phyloP scores from a whole-genome alignment of 805 yeast species.

The Spathaspora hagerdaliae region DNA sequence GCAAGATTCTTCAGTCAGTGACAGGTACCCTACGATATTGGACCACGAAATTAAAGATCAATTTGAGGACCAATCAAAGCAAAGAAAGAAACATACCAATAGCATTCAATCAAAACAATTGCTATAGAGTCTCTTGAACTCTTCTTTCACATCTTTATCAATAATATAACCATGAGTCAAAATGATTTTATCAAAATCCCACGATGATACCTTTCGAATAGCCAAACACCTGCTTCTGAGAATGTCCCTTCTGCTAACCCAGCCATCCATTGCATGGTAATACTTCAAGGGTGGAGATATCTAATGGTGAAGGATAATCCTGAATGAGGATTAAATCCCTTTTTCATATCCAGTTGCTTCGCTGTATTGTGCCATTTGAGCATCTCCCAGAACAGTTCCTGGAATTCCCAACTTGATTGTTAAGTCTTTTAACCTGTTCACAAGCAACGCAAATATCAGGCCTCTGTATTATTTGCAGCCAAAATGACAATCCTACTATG shows the following conservation, averaged over 20 bases:
- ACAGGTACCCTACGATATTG: no score
- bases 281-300: slow-evolving; percentile 33
- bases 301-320: slow-evolving; percentile 41
- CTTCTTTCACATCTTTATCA: slow-evolving; percentile 24
- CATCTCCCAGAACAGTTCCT: slow-evolving; percentile 23
- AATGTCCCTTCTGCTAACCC: no score
- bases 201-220: slow-evolving; percentile 6
- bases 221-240: no score
- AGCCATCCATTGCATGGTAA: background rate
- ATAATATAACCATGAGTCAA: slow-evolving; percentile 55
- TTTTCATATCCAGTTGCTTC: slow-evolving; percentile 42
- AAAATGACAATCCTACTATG: no score
- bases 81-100: no score
- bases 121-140: slow-evolving; percentile 7
- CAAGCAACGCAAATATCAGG: no score
- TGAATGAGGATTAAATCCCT: slow-evolving; percentile 34
- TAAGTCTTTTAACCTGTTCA: no score
- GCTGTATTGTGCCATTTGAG: slow-evolving; percentile 37
- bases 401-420: slow-evolving; percentile 51
- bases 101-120: no score
- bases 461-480: no score
- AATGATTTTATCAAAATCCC: slow-evolving; percentile 45
- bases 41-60: no score
- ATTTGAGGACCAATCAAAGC: no score
- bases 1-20: no score